phyloP scores from a whole-genome alignment of 257 asterid genomes.

The Solanum bukasovii region DNA sequence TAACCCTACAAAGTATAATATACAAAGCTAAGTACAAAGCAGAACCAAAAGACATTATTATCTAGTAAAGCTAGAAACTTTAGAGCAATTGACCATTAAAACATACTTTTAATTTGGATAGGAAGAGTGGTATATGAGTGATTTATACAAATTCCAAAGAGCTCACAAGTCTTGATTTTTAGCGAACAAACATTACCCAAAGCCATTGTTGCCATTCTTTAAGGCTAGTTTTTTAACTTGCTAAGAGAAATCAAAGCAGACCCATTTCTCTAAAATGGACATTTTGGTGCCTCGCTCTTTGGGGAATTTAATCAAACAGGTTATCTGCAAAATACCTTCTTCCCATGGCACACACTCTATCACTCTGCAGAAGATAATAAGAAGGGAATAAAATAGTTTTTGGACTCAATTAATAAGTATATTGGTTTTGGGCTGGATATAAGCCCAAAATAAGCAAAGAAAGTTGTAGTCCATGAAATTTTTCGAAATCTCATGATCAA shows the following conservation, averaged over 20 bases:
- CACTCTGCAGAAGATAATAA: no score
- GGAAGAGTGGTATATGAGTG: constrained; percentile 14
- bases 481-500: background rate
- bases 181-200: constrained; percentile 16
- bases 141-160: constrained; percentile 32
- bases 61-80: background rate
- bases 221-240: background rate
- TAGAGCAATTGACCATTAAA: background rate
- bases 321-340: background rate
- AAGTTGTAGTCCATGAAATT: background rate
- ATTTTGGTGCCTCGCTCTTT: background rate
- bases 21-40: background rate
- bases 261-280: background rate
- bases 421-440: background rate
- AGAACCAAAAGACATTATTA: background rate
- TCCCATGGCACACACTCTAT: background rate
- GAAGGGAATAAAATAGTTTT: no score
- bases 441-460: background rate
- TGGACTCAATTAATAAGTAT: background rate
- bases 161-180: constrained; percentile 27
- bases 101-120: constrained; percentile 29
- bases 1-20: constrained; percentile 9
- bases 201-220: constrained; percentile 18
- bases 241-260: background rate
- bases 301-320: constrained; percentile 41